A percentile compares a stretch with the other conserved stretches of the same genome.
Conservation (phyloP, 305 asterid genomes). For the Rubia occidens region DNA sequence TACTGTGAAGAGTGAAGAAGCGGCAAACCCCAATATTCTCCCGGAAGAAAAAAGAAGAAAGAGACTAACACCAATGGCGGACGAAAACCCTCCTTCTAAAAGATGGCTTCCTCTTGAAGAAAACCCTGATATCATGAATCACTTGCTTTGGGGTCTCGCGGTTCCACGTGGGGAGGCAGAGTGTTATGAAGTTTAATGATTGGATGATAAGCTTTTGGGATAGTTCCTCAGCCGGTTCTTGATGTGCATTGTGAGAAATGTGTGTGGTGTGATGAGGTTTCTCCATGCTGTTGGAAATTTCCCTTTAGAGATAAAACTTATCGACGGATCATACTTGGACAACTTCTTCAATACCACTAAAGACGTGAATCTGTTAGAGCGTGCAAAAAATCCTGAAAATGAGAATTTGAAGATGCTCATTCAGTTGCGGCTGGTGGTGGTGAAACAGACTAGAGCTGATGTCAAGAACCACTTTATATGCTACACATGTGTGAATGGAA, state of each 20-base stretch:
- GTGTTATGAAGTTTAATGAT: conserved; percentile 89
- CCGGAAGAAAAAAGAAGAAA: neutral
- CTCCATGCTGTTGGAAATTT: conserved; percentile 92
- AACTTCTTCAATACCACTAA: conserved; percentile 75
- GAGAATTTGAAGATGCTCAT: conserved; percentile 98
- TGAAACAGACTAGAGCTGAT: conserved; percentile 61
- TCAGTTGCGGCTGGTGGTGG: conserved; percentile 87
- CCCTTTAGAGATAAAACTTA: conserved; percentile 76
- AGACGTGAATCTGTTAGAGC: conserved; percentile 64
- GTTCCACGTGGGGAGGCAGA: conserved; percentile 60
- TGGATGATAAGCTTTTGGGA: conserved; percentile 82
- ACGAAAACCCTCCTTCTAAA: conserved; percentile 37
- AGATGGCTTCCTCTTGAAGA: conserved; percentile 99
- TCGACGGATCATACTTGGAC: conserved; percentile 74
- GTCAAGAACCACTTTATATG: conserved; percentile 81
- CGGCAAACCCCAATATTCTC: neutral
- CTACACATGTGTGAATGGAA: conserved; percentile 63
- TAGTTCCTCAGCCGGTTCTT: conserved; percentile 91
- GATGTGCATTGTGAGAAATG: conserved; percentile 95
- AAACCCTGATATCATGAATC: conserved; percentile 92
- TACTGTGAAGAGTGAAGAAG: neutral
- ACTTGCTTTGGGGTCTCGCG: conserved; percentile 95
- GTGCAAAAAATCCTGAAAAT: conserved; percentile 73
- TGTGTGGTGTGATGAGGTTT: conserved; percentile 91
- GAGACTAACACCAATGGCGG: conserved; percentile 42